A percentile compares a stretch with the other conserved stretches of the same genome.
These are phyloP conservation scores for Xylaria cubensis DNA, from an alignment of 495 filamentous ascomycete genomes.

Conservation along the genomic window DNA sequence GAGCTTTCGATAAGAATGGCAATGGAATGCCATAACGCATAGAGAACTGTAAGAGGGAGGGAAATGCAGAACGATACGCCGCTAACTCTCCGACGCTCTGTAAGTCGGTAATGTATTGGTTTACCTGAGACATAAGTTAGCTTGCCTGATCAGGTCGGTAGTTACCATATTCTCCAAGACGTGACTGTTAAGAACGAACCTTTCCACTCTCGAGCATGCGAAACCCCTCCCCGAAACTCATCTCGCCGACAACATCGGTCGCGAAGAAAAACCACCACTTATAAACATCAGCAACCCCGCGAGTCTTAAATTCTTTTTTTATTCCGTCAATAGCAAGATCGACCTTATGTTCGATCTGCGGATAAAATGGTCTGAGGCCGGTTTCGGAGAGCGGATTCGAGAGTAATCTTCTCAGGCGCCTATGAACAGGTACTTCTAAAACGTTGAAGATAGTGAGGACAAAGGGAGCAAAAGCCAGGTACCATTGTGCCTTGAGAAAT, in stretches of 20 bases:
- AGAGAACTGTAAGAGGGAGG: conserved; percentile 32
- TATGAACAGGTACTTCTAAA: conserved; percentile 42
- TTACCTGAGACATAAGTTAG: conserved; percentile 37
- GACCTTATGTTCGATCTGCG: conserved; percentile 47
- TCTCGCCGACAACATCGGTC: conserved; percentile 60
- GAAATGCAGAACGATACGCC: conserved; percentile 46
- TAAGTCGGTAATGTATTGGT: conserved; percentile 50
- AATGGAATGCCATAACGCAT: conserved; percentile 12
- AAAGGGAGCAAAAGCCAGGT: conserved; percentile 26
- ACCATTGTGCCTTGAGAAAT: conserved; percentile 34
- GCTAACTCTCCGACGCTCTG: conserved; percentile 39
- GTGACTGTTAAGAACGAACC: conserved; percentile 35
- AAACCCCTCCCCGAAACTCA: conserved; percentile 65
- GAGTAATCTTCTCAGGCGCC: conserved; percentile 48
- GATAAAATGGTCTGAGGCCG: conserved; percentile 48
- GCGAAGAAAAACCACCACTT: conserved; percentile 64
- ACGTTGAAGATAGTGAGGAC: conserved; percentile 43
- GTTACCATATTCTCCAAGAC: background rate
- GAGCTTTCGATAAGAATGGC: conserved; percentile 11
- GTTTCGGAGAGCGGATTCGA: conserved; percentile 55
- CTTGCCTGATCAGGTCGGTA: background rate
- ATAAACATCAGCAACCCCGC: conserved; percentile 52
- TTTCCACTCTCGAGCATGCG: conserved; percentile 57
- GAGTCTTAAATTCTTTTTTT: conserved; percentile 38
- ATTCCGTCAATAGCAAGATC: conserved; percentile 51